These are phyloP conservation scores for Tricholomella constricta DNA, from an alignment of 768 basidiomycete species.

Conservation along the genomic window DNA sequence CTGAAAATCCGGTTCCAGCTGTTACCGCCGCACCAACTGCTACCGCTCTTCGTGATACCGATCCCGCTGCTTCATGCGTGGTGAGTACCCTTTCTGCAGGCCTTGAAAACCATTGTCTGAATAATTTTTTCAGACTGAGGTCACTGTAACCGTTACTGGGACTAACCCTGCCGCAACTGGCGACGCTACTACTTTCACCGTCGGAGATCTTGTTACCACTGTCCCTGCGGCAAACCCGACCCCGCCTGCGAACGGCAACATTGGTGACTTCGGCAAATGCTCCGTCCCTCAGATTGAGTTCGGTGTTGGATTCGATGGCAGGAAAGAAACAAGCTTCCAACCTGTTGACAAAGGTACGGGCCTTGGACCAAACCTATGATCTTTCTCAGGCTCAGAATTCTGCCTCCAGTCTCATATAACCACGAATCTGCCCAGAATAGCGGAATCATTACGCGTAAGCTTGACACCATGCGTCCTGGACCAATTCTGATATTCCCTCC, in stretches of 20 bases:
- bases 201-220: slow-evolving; percentile 26
- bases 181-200: slow-evolving; percentile 30
- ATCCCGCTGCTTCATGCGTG: slow-evolving; percentile 14
- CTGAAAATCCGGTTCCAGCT: background rate
- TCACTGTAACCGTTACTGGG: slow-evolving; percentile 39
- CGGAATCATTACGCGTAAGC: slow-evolving; percentile 50
- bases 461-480: background rate
- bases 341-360: slow-evolving; percentile 49
- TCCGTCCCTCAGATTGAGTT: slow-evolving; percentile 61
- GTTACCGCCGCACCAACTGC: slow-evolving; percentile 10
- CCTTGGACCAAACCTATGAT: background rate
- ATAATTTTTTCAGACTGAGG: slow-evolving; percentile 22
- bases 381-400: background rate
- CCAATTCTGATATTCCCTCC: background rate
- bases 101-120: background rate
- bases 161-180: slow-evolving; percentile 28
- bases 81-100: slow-evolving; percentile 6
- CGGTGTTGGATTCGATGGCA: slow-evolving; percentile 55
- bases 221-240: slow-evolving; percentile 14
- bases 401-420: slow-evolving; percentile 41
- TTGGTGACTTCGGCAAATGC: slow-evolving; percentile 56
- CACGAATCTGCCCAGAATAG: slow-evolving; percentile 59
- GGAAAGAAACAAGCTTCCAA: slow-evolving; percentile 61
- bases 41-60: slow-evolving; percentile 12
- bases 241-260: slow-evolving; percentile 19